Evolutionary conservation across 495 filamentous ascomycete species (phyloP).

Genomic region (Penicillium diatomitis): DNA sequence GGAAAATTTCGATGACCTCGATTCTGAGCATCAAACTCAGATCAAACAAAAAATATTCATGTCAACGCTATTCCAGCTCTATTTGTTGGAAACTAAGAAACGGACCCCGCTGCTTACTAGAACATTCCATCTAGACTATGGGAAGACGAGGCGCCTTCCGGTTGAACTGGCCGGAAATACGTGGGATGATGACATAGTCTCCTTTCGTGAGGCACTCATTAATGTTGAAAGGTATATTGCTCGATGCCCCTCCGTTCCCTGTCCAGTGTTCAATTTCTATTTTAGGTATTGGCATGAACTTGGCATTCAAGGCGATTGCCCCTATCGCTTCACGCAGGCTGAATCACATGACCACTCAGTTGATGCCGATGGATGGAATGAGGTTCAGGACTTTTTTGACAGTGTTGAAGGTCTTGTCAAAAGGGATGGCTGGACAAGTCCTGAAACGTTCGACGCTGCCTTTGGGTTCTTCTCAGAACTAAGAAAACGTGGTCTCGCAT

Average conservation of each 20-base stretch:
- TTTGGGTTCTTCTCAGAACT: slow-evolving; percentile 17
- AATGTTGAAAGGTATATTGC: slow-evolving; percentile 16
- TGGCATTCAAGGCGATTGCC: slow-evolving; percentile 15
- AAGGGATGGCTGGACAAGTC: slow-evolving; percentile 30
- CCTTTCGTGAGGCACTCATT: slow-evolving; percentile 22
- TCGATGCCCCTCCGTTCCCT: not conserved
- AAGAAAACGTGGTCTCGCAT: slow-evolving; percentile 7
- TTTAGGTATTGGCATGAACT: slow-evolving; percentile 22
- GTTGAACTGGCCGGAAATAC: slow-evolving; percentile 20
- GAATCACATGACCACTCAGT: slow-evolving; percentile 17
- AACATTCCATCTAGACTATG: slow-evolving; percentile 19
- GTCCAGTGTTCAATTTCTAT: not conserved
- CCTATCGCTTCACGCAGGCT: slow-evolving; percentile 22
- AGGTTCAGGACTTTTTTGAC: slow-evolving; percentile 27
- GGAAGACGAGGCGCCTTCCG: slow-evolving; percentile 19
- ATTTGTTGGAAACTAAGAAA: slow-evolving; percentile 16
- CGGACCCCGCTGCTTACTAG: slow-evolving; percentile 11
- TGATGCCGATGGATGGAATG: slow-evolving; percentile 29
- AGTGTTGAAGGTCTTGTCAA: slow-evolving; percentile 21
- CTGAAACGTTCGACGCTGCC: slow-evolving; percentile 21
- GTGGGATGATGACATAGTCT: slow-evolving; percentile 29
- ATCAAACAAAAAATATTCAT: slow-evolving; percentile 20
- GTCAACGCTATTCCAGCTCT: slow-evolving; percentile 20
- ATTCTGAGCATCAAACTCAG: slow-evolving; percentile 13
- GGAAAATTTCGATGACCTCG: slow-evolving; percentile 16